Conservation (phyloP, 1,139 yeast genomes). For the Pichia sp. region DNA sequence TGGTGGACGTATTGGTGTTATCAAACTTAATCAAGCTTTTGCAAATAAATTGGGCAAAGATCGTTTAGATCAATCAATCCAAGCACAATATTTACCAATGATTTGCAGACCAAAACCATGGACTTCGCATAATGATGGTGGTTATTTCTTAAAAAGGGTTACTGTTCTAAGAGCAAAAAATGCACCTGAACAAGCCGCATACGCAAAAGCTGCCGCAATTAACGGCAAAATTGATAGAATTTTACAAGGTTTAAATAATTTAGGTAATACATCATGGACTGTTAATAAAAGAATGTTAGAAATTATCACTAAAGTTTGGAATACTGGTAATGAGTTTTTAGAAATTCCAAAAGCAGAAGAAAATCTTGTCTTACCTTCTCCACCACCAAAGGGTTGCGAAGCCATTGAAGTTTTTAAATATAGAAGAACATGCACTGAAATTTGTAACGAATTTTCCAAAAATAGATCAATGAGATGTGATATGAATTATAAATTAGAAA, state of each 20-base stretch:
- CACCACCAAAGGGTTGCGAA: constrained; percentile 62
- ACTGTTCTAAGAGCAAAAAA: constrained; percentile 71
- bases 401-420: constrained; percentile 68
- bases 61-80: constrained; percentile 58
- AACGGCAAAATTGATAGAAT: constrained; percentile 59
- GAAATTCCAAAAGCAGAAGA: constrained; percentile 68
- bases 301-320: constrained; percentile 77
- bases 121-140: constrained; percentile 78
- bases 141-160: constrained; percentile 62
- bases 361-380: constrained; percentile 54
- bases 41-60: constrained; percentile 64
- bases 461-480: constrained; percentile 89
- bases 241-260: constrained; percentile 76
- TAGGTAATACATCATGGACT: constrained; percentile 92
- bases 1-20: constrained; percentile 78
- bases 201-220: constrained; percentile 76
- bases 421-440: constrained; percentile 51
- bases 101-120: constrained; percentile 83
- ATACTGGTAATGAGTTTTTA: constrained; percentile 68
- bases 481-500: constrained; percentile 85
- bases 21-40: constrained; percentile 68
- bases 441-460: constrained; percentile 56
- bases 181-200: constrained; percentile 86
- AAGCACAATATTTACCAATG: constrained; percentile 93
- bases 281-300: constrained; percentile 68